These are phyloP conservation scores for Hirschfeldia incana DNA, from an alignment of 345 rosid species.

Conservation along the genomic window DNA sequence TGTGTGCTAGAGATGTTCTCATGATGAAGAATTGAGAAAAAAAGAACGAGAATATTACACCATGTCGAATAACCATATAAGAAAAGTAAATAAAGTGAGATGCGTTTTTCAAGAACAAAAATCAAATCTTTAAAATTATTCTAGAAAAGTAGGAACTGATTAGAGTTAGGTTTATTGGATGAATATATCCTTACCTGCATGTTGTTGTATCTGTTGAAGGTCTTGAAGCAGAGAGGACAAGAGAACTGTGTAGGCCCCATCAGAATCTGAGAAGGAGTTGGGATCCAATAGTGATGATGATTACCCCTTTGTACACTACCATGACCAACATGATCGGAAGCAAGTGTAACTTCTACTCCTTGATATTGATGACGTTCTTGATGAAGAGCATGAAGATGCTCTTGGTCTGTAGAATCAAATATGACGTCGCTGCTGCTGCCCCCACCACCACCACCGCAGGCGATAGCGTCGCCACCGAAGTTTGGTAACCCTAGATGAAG, in stretches of 20 bases:
- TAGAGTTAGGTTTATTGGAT: constrained; percentile 21
- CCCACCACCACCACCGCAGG: constrained; percentile 38
- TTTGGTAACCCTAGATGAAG: constrained; percentile 84
- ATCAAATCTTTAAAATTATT: constrained; percentile 26
- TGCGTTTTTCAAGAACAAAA: constrained; percentile 17
- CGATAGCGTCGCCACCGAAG: constrained; percentile 26
- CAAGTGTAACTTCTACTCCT: constrained; percentile 50
- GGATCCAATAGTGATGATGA: constrained; percentile 94
- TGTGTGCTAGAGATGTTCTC: constrained; percentile 22
- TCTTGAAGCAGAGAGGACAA: constrained; percentile 97
- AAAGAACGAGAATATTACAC: neutral
- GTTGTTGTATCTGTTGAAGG: constrained; percentile 99
- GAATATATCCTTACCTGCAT: constrained; percentile 71
- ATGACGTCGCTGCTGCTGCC: constrained; percentile 31
- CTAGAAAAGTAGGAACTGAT: constrained; percentile 6
- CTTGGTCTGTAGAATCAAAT: constrained; percentile 31
- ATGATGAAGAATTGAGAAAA: constrained; percentile 20
- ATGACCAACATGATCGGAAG: constrained; percentile 36
- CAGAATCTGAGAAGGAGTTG: constrained; percentile 96
- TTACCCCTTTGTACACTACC: constrained; percentile 55
- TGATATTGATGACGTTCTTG: constrained; percentile 38
- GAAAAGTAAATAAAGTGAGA: neutral
- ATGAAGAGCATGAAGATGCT: constrained; percentile 33
- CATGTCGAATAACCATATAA: neutral
- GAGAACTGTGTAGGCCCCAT: constrained; percentile 98